phyloP scores from a whole-genome alignment of 257 asterid genomes.

The Knoxia roxburghii region DNA sequence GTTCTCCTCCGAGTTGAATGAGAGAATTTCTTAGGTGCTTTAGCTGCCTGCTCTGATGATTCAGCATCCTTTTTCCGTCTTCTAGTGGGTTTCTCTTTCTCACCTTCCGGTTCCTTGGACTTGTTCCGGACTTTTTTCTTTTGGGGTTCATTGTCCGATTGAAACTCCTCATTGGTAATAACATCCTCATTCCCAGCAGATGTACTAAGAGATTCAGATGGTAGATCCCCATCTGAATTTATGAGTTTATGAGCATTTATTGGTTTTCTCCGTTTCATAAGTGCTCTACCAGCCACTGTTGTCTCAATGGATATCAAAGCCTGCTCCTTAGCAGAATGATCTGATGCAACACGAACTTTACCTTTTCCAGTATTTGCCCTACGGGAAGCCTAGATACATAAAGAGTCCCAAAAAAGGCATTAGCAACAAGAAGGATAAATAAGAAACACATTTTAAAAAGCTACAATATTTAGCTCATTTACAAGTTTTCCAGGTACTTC shows the following conservation, averaged over 20 bases:
- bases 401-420: constrained; percentile 6
- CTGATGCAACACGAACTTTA: constrained; percentile 21
- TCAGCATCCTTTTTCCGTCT: constrained; percentile 55
- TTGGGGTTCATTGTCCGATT: constrained; percentile 36
- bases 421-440: constrained; percentile 8
- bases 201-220: constrained; percentile 28
- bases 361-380: constrained; percentile 41
- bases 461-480: constrained; percentile 16
- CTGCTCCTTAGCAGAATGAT: constrained; percentile 37
- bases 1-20: constrained; percentile 68
- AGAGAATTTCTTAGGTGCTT: constrained; percentile 56
- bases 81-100: constrained; percentile 45
- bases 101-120: constrained; percentile 38
- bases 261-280: constrained; percentile 40
- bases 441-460: constrained; percentile 15
- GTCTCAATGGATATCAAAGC: constrained; percentile 34
- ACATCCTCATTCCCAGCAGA: constrained; percentile 35
- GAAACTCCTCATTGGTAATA: constrained; percentile 33
- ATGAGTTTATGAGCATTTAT: constrained; percentile 21
- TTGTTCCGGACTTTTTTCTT: constrained; percentile 32
- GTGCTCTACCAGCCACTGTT: constrained; percentile 33
- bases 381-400: constrained; percentile 43
- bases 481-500: constrained; percentile 55
- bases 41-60: constrained; percentile 35
- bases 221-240: constrained; percentile 39